Conservation (phyloP, 2,329 filamentous ascomycete species). For the Fusarium tupiense region DNA sequence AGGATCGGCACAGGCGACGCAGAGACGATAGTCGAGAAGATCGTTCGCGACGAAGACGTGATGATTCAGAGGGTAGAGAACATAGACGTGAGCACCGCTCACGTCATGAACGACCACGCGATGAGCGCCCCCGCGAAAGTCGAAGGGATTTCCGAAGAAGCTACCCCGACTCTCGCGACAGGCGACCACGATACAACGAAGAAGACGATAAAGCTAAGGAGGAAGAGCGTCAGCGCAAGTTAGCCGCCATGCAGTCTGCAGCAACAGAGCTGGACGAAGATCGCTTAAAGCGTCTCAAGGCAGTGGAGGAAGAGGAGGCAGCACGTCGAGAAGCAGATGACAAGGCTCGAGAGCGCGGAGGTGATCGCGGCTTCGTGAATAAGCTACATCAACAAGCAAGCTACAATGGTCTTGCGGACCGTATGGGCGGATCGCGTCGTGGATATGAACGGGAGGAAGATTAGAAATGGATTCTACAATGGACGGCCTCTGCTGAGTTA, state of each 20-base stretch:
- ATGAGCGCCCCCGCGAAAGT: slow-evolving; percentile 40
- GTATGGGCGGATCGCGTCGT: slow-evolving; percentile 60
- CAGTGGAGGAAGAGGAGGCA: slow-evolving; percentile 72
- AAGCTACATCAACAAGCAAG: slow-evolving; percentile 69
- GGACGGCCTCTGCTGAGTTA: background rate
- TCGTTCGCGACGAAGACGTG: slow-evolving; percentile 28
- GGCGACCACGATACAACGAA: slow-evolving; percentile 35
- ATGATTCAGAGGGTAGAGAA: slow-evolving; percentile 37
- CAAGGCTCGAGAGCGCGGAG: slow-evolving; percentile 67
- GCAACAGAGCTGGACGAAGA: slow-evolving; percentile 76
- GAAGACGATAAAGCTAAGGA: slow-evolving; percentile 50
- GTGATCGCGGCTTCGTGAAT: slow-evolving; percentile 72
- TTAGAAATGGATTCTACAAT: slow-evolving; percentile 30
- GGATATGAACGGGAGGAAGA: slow-evolving; percentile 59
- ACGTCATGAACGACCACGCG: slow-evolving; percentile 25
- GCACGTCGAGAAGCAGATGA: slow-evolving; percentile 74
- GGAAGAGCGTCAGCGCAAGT: slow-evolving; percentile 70
- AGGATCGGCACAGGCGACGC: slow-evolving; percentile 41
- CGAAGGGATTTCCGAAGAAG: slow-evolving; percentile 35
- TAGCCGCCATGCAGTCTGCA: slow-evolving; percentile 78
- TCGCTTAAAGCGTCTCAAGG: slow-evolving; percentile 73
- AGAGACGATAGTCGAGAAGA: slow-evolving; percentile 40
- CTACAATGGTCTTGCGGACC: slow-evolving; percentile 61
- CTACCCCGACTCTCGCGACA: slow-evolving; percentile 37
- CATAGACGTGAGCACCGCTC: slow-evolving; percentile 17